Percentiles rank a stretch among this genome's conserved stretches.
These are phyloP conservation scores for Begonia peltatifolia DNA, from an alignment of 306 rosid genomes.

Conservation along the genomic window DNA sequence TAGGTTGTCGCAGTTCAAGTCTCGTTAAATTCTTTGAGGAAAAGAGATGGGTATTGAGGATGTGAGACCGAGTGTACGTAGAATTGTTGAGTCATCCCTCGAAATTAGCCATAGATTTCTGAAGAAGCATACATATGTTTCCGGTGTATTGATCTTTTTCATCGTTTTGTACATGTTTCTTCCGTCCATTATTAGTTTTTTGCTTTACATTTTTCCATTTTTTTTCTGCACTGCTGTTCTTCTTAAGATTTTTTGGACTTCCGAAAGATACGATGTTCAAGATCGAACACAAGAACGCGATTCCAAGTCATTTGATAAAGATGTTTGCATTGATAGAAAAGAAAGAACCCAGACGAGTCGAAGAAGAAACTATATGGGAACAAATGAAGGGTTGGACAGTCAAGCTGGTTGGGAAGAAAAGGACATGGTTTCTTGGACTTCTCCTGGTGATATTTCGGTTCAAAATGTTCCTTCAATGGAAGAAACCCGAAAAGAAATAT, in stretches of 20 bases:
- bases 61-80: constrained; percentile 22
- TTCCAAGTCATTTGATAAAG: constrained; percentile 4
- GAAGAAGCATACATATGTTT: constrained; percentile 31
- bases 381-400: constrained; percentile 19
- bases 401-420: constrained; percentile 18
- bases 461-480: constrained; percentile 1
- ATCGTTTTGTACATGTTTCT: constrained; percentile 32
- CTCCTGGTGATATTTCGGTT: constrained; percentile 2
- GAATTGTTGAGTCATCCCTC: constrained; percentile 16
- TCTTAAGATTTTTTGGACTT: constrained; percentile 53
- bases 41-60: constrained; percentile 48
- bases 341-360: constrained; percentile 30
- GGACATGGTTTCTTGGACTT: constrained; percentile 8
- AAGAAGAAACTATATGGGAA: constrained; percentile 27
- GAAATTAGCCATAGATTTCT: constrained; percentile 22
- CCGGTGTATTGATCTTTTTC: constrained; percentile 15
- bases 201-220: constrained; percentile 51
- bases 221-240: constrained; percentile 34
- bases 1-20: constrained; percentile 3
- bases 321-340: constrained; percentile 12
- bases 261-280: constrained; percentile 33
- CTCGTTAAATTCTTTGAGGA: neutral
- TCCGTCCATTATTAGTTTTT: constrained; percentile 25
- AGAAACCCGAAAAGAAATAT: neutral
- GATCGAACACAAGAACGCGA: constrained; percentile 13